phyloP scores from a whole-genome alignment of 495 filamentous ascomycete species.

The Lasiosphaeria ovina region DNA sequence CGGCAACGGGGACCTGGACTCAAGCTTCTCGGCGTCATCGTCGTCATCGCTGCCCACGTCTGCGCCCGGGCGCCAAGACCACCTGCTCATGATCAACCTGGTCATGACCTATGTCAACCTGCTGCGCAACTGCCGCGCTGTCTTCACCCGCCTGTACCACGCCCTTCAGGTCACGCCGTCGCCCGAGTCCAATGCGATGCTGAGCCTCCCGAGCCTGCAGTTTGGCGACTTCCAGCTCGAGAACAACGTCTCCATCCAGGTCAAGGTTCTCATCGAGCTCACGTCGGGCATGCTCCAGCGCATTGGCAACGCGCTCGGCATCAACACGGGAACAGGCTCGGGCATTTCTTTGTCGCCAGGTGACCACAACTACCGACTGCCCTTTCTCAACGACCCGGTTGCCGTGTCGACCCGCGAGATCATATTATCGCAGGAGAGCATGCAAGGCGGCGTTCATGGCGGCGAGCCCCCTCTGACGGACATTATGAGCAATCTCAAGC shows the following conservation, averaged over 20 bases:
- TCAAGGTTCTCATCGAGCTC: slow-evolving; percentile 13
- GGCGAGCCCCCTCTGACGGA: slow-evolving; percentile 9
- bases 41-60: slow-evolving; percentile 2
- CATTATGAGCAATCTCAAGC: slow-evolving; percentile 9
- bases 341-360: background rate
- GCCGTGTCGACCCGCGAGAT: slow-evolving; percentile 15
- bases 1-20: slow-evolving; percentile 2
- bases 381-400: slow-evolving; percentile 9
- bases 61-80: slow-evolving; percentile 2
- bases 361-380: slow-evolving; percentile 1
- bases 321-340: slow-evolving; percentile 5
- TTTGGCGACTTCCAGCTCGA: slow-evolving; percentile 16
- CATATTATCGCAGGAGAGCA: slow-evolving; percentile 14
- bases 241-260: slow-evolving; percentile 15
- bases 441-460: slow-evolving; percentile 10
- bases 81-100: slow-evolving; percentile 12
- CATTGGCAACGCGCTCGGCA: slow-evolving; percentile 14
- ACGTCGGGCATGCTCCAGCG: slow-evolving; percentile 12
- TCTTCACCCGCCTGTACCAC: slow-evolving; percentile 9
- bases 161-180: slow-evolving; percentile 10
- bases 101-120: slow-evolving; percentile 15
- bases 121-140: slow-evolving; percentile 11
- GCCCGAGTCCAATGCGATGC: slow-evolving; percentile 1
- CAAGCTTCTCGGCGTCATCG: slow-evolving; percentile 1
- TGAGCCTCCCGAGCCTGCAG: slow-evolving; percentile 10